phyloP scores from a whole-genome alignment of 2,329 filamentous ascomycete genomes.

The Penicillium thymicola region DNA sequence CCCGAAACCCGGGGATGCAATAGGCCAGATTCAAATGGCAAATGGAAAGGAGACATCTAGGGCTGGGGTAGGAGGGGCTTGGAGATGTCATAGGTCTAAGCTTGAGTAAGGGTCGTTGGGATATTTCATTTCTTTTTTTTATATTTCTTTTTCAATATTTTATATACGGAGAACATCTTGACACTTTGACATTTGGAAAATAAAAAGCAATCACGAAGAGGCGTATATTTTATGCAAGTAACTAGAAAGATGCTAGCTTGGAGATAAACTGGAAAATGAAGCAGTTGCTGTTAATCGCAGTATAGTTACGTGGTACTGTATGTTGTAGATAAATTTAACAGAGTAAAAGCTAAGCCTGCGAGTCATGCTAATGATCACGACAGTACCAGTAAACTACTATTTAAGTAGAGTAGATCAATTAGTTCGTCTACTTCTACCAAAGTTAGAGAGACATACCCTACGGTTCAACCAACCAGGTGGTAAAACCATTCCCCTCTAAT shows the following conservation, averaged over 20 bases:
- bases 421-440: neutral
- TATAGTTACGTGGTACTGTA: neutral
- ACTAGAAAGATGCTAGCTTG: neutral
- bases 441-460: neutral
- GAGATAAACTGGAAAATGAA: neutral
- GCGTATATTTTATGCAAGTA: neutral
- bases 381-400: neutral
- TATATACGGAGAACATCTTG: neutral
- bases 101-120: neutral
- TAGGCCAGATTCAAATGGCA: conserved; percentile 11
- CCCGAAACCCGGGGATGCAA: conserved; percentile 13
- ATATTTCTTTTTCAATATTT: neutral
- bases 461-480: neutral
- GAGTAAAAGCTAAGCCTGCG: conserved; percentile 9
- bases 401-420: neutral
- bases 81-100: neutral
- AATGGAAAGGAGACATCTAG: conserved; percentile 3
- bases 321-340: neutral
- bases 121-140: neutral
- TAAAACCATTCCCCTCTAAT: neutral
- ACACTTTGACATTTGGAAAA: neutral
- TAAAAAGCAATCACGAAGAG: conserved; percentile 1
- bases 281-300: neutral
- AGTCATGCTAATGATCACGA: conserved; percentile 7
- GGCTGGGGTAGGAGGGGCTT: neutral